phyloP scores from a whole-genome alignment of 1,284 basidiomycete genomes.

The Apiotrichum brassicae region DNA sequence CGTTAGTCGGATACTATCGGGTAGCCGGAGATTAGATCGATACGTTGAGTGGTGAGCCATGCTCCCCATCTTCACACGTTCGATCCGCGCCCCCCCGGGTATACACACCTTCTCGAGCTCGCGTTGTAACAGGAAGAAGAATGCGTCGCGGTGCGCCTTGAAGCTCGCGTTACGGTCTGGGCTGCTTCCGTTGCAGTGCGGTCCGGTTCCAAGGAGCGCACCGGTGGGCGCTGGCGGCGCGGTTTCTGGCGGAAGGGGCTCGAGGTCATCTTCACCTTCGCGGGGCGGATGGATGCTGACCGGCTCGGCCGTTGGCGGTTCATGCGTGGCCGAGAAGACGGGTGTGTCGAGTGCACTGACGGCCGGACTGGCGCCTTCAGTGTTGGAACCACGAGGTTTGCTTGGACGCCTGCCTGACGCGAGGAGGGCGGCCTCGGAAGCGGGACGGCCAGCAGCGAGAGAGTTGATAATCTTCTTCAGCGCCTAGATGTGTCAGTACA shows the following conservation, averaged over 20 bases:
- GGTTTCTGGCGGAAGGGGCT: conserved; percentile 42
- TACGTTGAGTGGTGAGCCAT: too few relatives aligned
- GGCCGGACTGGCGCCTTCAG: not conserved
- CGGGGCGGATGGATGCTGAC: too few relatives aligned
- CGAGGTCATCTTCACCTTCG: conserved; percentile 26
- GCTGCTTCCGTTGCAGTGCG: conserved; percentile 4
- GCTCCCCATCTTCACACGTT: too few relatives aligned
- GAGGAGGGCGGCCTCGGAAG: conserved; percentile 78
- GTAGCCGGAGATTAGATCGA: too few relatives aligned
- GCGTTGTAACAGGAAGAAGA: conserved; percentile 98
- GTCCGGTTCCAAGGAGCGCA: conserved; percentile 14
- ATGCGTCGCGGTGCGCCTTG: conserved; percentile 90
- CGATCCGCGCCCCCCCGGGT: too few relatives aligned
- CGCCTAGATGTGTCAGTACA: conserved; percentile 19
- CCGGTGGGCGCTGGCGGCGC: conserved; percentile 37
- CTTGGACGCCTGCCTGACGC: conserved; percentile 73
- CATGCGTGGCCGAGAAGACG: conserved; percentile 1
- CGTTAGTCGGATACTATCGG: conserved; percentile 1
- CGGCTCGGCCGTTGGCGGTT: not conserved
- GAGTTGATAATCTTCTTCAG: conserved; percentile 81
- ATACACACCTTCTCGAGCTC: conserved; percentile 85
- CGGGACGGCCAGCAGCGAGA: conserved; percentile 79
- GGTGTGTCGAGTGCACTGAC: conserved; percentile 9
- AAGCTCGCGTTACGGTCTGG: conserved; percentile 53
- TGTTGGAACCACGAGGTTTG: conserved; percentile 49